Evolutionary conservation across 2,329 filamentous ascomycete species (phyloP).

Genomic region (Gnomoniopsis sp.): DNA sequence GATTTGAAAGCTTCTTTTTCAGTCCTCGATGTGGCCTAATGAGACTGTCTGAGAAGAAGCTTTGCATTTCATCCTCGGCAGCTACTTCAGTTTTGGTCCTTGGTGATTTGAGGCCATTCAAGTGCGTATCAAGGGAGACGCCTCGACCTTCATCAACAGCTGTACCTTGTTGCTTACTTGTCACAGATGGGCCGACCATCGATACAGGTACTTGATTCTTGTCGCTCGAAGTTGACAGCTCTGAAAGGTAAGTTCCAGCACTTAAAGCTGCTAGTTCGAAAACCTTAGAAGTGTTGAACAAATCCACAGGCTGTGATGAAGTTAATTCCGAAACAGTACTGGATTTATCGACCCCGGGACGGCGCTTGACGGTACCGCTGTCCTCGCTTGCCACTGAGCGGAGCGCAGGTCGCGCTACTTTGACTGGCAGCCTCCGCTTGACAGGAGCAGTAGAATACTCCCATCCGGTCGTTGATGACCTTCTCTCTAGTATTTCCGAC

Average conservation of each 20-base stretch:
- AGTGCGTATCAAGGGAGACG: conserved; percentile 11
- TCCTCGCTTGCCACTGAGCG: conserved; percentile 2
- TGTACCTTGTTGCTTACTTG: conserved; percentile 1
- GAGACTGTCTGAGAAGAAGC: conserved; percentile 19
- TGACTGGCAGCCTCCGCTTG: conserved; percentile 14
- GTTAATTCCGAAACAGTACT: conserved; percentile 12
- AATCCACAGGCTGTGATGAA: conserved; percentile 9
- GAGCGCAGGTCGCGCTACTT: conserved; percentile 8
- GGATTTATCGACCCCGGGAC: conserved; percentile 12
- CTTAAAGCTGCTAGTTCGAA: not conserved
- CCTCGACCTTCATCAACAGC: conserved; percentile 5
- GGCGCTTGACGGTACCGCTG: conserved; percentile 17
- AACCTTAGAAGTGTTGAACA: conserved; percentile 6
- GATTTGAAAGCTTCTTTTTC: conserved; percentile 23
- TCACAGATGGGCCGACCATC: not conserved
- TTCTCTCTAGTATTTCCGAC: not conserved
- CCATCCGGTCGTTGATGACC: not conserved
- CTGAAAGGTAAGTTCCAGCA: not conserved
- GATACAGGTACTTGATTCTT: not conserved
- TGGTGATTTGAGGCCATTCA: conserved; percentile 5
- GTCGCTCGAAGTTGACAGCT: not conserved
- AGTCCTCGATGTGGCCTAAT: conserved; percentile 20
- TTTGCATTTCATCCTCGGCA: conserved; percentile 14
- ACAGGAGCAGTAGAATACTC: conserved; percentile 12
- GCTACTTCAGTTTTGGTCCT: not conserved